A percentile compares a stretch with the other conserved stretches of the same genome.
These are phyloP conservation scores for Skeletonema tropicum DNA, from an alignment of 108 stramenopile species.

Conservation along the genomic window DNA sequence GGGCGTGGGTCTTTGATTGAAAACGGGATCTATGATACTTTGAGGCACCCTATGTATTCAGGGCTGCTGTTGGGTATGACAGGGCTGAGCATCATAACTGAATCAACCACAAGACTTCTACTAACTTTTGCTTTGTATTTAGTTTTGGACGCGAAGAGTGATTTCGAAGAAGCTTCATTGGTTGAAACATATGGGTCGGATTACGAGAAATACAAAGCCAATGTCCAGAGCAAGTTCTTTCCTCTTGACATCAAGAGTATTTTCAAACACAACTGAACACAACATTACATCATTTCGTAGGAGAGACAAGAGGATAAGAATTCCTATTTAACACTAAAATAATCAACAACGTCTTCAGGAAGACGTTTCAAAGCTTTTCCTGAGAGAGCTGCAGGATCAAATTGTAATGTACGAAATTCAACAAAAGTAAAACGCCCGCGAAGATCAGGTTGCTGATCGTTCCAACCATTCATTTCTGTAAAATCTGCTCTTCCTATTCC, in stretches of 20 bases:
- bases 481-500: constrained; percentile 73
- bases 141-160: constrained; percentile 59
- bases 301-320: constrained; percentile 11
- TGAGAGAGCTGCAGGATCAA: constrained; percentile 51
- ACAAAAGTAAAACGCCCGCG: constrained; percentile 52
- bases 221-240: constrained; percentile 54
- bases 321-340: constrained; percentile 19
- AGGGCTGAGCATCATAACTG: constrained; percentile 58
- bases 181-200: constrained; percentile 39
- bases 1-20: constrained; percentile 34
- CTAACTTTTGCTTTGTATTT: constrained; percentile 48
- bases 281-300: not conserved
- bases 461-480: constrained; percentile 31
- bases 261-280: not conserved
- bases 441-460: not conserved
- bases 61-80: constrained; percentile 47
- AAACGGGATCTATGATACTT: constrained; percentile 58
- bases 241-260: constrained; percentile 18
- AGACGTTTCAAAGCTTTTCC: constrained; percentile 47
- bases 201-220: constrained; percentile 34
- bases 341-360: constrained; percentile 54
- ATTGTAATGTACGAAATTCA: constrained; percentile 56
- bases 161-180: constrained; percentile 59
- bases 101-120: constrained; percentile 48
- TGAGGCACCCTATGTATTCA: constrained; percentile 81